These are phyloP conservation scores for Tremella fuciformis DNA, from an alignment of 768 basidiomycete species.

Conservation along the genomic window DNA sequence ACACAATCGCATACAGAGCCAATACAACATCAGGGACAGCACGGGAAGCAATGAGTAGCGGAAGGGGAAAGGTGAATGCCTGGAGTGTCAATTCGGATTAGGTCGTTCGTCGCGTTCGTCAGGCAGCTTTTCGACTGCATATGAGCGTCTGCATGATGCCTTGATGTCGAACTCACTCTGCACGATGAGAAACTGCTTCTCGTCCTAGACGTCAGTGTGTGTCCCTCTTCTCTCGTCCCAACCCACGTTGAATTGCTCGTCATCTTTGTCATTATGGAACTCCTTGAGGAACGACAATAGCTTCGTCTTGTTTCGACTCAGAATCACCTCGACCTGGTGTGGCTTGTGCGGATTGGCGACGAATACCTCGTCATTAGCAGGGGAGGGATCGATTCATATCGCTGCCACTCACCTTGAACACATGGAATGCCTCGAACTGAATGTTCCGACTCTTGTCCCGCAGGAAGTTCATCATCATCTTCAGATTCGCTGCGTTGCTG, in stretches of 20 bases:
- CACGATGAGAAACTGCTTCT: constrained; percentile 92
- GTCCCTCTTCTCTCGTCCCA: neutral
- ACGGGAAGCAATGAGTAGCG: too few species aligned
- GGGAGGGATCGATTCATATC: neutral
- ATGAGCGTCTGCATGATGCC: constrained; percentile 2
- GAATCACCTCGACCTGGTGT: constrained; percentile 83
- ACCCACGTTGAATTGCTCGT: constrained; percentile 87
- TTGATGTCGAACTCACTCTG: constrained; percentile 59
- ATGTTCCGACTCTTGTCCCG: constrained; percentile 99
- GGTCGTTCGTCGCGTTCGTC: too few species aligned
- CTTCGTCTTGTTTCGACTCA: constrained; percentile 91
- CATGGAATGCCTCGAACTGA: constrained; percentile 99
- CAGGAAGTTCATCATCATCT: constrained; percentile 99
- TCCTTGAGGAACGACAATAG: constrained; percentile 79
- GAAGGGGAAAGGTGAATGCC: too few species aligned
- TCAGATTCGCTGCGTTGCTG: constrained; percentile 87
- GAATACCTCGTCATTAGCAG: constrained; percentile 66
- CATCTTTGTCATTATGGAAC: constrained; percentile 98
- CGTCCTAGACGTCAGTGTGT: constrained; percentile 59
- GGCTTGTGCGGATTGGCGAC: constrained; percentile 99
- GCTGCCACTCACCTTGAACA: constrained; percentile 79
- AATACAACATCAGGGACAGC: too few species aligned
- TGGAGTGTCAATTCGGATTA: too few species aligned
- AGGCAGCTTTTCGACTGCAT: neutral
- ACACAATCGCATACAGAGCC: too few species aligned